Conservation (phyloP, 108 stramenopile genomes). For the Skeletonema grethae region DNA sequence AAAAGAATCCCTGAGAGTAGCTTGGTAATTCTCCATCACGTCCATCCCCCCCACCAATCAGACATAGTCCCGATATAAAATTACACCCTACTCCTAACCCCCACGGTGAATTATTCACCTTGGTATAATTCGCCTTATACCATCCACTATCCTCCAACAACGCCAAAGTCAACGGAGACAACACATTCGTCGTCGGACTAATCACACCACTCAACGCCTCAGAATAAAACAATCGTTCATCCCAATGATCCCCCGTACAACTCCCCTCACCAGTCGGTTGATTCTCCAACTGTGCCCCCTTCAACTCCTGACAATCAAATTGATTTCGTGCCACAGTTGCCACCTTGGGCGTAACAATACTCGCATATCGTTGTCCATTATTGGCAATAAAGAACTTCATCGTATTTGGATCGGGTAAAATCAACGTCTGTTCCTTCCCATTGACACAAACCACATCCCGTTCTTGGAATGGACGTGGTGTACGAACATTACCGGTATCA, state of each 20-base stretch:
- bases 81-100: conserved; percentile 83
- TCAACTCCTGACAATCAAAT: conserved; percentile 75
- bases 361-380: conserved; percentile 77
- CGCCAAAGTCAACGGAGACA: conserved; percentile 75
- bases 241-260: conserved; percentile 88
- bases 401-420: conserved; percentile 73
- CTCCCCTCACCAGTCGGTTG: conserved; percentile 77
- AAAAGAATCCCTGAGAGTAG: conserved; percentile 75
- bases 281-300: conserved; percentile 77
- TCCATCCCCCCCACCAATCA: conserved; percentile 55
- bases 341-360: conserved; percentile 81
- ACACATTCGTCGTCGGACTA: conserved; percentile 71
- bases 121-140: conserved; percentile 75
- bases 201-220: conserved; percentile 73
- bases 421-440: conserved; percentile 58
- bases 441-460: conserved; percentile 79
- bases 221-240: conserved; percentile 78
- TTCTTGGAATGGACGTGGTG: conserved; percentile 66
- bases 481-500: conserved; percentile 66
- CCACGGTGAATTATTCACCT: conserved; percentile 41
- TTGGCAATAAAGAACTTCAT: conserved; percentile 67
- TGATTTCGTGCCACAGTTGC: conserved; percentile 80
- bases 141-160: conserved; percentile 85
- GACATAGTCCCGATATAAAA: conserved; percentile 69
- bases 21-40: conserved; percentile 49